Conservation (phyloP, 73 alveolate genomes). For the Blepharisma stoltei region DNA sequence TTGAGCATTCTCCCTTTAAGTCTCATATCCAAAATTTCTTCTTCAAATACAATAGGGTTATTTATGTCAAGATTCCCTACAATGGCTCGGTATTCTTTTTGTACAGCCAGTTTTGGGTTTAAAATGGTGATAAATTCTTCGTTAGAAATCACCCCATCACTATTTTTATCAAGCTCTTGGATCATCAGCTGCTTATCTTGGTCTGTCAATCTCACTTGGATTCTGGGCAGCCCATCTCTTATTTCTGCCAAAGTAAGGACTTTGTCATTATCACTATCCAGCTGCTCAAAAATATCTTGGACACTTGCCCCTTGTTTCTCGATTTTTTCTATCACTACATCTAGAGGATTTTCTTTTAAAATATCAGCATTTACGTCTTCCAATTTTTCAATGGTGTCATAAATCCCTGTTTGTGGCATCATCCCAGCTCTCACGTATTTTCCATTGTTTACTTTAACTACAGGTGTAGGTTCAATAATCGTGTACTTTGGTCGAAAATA, state of each 20-base stretch:
- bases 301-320: conserved; percentile 45
- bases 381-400: background rate
- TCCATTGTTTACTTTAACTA: conserved; percentile 7
- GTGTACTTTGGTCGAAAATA: no score
- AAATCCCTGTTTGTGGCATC: background rate
- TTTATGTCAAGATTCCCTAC: conserved; percentile 44
- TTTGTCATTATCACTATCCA: conserved; percentile 51
- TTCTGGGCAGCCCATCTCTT: conserved; percentile 31
- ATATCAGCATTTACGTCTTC: background rate
- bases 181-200: conserved; percentile 31
- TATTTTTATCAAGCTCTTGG: conserved; percentile 32
- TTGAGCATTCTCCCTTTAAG: conserved; percentile 35
- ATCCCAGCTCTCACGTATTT: conserved; percentile 24
- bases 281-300: conserved; percentile 37
- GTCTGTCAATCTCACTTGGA: conserved; percentile 31
- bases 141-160: conserved; percentile 55
- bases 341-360: conserved; percentile 46
- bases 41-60: conserved; percentile 54
- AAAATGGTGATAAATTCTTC: conserved; percentile 46
- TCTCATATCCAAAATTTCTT: conserved; percentile 42
- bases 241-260: conserved; percentile 46
- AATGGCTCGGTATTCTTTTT: conserved; percentile 45
- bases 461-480: no score
- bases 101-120: conserved; percentile 39
- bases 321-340: conserved; percentile 40